Conservation (phyloP, 225 moss, liverwort and hornwort species). For the Polytrichum formosum region DNA sequence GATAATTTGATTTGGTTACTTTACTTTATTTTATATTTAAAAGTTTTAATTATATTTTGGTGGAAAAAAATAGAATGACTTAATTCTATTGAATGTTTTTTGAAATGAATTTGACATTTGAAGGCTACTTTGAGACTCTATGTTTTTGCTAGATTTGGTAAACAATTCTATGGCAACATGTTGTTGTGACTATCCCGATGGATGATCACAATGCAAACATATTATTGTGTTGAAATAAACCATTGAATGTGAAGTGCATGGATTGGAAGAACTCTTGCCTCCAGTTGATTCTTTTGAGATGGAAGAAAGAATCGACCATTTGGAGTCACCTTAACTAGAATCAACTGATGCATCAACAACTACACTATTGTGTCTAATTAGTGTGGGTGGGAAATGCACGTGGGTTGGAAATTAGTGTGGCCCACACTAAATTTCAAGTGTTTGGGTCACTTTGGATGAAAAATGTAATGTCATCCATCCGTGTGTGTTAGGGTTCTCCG, state of each 20-base stretch:
- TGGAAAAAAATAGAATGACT: not conserved
- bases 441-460: no score
- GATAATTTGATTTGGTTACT: not conserved
- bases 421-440: no score
- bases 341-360: not conserved
- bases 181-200: no score
- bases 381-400: no score
- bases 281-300: not conserved
- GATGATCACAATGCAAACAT: not conserved
- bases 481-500: no score
- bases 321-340: not conserved
- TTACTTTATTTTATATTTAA: not conserved
- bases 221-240: not conserved
- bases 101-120: not conserved
- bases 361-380: no score
- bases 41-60: not conserved
- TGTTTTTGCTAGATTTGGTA: not conserved
- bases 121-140: not conserved
- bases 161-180: not conserved
- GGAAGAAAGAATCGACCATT: not conserved
- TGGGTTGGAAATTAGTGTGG: no score
- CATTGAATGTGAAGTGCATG: not conserved
- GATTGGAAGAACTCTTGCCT: not conserved
- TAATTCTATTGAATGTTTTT: not conserved
- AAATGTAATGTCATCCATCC: no score